These are phyloP conservation scores for Aureobasidium sp. DNA, from an alignment of 2,329 filamentous ascomycete genomes.

Conservation along the genomic window DNA sequence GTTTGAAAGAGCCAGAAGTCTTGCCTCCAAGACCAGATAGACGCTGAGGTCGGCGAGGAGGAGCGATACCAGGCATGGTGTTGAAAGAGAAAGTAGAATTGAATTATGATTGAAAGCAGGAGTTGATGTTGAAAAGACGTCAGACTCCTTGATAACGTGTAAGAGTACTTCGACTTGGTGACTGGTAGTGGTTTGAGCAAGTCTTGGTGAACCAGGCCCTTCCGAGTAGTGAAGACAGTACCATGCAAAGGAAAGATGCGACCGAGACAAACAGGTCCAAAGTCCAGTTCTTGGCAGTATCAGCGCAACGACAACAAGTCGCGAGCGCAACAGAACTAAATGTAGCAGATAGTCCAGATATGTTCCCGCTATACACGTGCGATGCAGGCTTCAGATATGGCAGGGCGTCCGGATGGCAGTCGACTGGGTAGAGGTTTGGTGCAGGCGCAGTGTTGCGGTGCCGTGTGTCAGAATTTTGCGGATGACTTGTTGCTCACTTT, in stretches of 20 bases:
- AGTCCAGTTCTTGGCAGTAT: not conserved
- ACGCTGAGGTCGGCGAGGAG: conserved; percentile 6
- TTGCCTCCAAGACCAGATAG: conserved; percentile 1
- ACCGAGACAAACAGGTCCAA: not conserved
- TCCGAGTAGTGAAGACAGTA: not conserved
- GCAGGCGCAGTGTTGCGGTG: not conserved
- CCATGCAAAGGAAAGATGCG: not conserved
- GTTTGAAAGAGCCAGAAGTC: conserved; percentile 6
- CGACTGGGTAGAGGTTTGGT: not conserved
- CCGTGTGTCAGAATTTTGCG: conserved; percentile 9
- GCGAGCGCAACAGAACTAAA: not conserved
- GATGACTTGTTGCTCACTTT: not conserved
- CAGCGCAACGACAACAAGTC: not conserved
- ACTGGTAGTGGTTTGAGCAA: not conserved
- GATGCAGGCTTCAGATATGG: not conserved
- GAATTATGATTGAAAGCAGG: not conserved
- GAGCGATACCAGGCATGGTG: conserved; percentile 13
- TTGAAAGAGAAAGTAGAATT: not conserved
- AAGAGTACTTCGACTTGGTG: not conserved
- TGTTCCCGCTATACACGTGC: not conserved
- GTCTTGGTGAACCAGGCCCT: not conserved
- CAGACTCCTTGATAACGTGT: not conserved
- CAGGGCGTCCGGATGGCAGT: not conserved
- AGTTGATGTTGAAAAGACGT: not conserved
- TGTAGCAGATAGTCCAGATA: not conserved